Evolutionary conservation across 164 flowering plant genomes (phyloP).

Genomic region (Annona squamosa): DNA sequence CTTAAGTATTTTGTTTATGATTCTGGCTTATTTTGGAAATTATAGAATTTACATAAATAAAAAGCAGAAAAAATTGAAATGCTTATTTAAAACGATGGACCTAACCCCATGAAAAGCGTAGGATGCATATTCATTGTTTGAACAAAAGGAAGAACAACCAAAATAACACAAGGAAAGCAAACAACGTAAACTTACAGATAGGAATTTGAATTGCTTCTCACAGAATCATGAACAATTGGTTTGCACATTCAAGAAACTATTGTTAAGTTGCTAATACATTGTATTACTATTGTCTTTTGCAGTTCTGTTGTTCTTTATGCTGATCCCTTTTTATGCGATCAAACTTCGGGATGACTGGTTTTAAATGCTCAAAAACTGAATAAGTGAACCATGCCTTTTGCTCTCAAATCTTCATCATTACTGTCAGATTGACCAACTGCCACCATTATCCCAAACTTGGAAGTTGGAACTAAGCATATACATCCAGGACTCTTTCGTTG

Average conservation of each 20-base stretch:
- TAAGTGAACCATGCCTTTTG: not conserved
- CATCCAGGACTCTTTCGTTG: not conserved
- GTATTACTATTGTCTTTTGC: not conserved
- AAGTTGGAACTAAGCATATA: not conserved
- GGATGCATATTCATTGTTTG: no score
- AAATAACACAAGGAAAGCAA: no score
- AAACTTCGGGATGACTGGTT: not conserved
- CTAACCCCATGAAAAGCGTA: no score
- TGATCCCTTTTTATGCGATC: not conserved
- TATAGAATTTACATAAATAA: not conserved
- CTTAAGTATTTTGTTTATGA: not conserved
- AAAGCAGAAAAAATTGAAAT: not conserved
- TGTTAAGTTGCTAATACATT: not conserved
- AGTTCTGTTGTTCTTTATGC: not conserved
- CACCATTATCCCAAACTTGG: not conserved
- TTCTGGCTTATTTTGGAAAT: not conserved
- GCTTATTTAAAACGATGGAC: no score
- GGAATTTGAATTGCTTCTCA: no score
- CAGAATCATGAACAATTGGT: no score
- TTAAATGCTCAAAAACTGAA: not conserved
- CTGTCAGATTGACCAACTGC: no score
- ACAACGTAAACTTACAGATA: no score
- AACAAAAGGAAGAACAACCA: no score
- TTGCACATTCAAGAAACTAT: no score
- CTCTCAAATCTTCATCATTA: no score